Conservation (phyloP, 2,329 filamentous ascomycete genomes). For the Tolypocladium ovalisporum region DNA sequence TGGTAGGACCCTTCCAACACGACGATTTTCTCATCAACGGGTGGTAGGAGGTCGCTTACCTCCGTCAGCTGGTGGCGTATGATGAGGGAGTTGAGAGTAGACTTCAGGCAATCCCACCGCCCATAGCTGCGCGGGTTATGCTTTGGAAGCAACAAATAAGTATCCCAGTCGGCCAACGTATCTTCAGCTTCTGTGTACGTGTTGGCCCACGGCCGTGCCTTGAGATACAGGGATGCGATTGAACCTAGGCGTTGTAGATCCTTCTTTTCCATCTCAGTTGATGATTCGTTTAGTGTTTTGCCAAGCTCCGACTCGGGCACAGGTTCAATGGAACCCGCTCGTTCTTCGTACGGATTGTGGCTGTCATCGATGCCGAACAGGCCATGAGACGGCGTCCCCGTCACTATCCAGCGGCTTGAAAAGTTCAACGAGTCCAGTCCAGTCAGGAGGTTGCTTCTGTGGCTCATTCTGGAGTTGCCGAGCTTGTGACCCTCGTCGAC, state of each 20-base stretch:
- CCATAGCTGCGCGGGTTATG: constrained; percentile 41
- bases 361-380: constrained; percentile 53
- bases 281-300: constrained; percentile 15
- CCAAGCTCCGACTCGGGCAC: constrained; percentile 9
- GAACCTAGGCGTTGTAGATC: constrained; percentile 57
- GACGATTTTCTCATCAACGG: constrained; percentile 59
- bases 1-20: constrained; percentile 73
- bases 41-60: constrained; percentile 58
- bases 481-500: constrained; percentile 88
- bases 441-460: constrained; percentile 43
- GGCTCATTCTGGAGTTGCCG: constrained; percentile 48
- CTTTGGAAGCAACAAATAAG: constrained; percentile 54
- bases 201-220: constrained; percentile 70
- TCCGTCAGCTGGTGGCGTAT: constrained; percentile 69
- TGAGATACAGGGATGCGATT: constrained; percentile 60
- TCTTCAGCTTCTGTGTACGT: constrained; percentile 40
- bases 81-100: constrained; percentile 67
- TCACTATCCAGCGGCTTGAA: constrained; percentile 78
- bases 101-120: constrained; percentile 50
- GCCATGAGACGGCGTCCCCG: constrained; percentile 78
- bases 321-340: constrained; percentile 7
- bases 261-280: constrained; percentile 41
- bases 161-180: constrained; percentile 55
- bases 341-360: not conserved
- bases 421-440: constrained; percentile 45